These are phyloP conservation scores for Termitomyces heimii DNA, from an alignment of 768 basidiomycete genomes.

Conservation along the genomic window DNA sequence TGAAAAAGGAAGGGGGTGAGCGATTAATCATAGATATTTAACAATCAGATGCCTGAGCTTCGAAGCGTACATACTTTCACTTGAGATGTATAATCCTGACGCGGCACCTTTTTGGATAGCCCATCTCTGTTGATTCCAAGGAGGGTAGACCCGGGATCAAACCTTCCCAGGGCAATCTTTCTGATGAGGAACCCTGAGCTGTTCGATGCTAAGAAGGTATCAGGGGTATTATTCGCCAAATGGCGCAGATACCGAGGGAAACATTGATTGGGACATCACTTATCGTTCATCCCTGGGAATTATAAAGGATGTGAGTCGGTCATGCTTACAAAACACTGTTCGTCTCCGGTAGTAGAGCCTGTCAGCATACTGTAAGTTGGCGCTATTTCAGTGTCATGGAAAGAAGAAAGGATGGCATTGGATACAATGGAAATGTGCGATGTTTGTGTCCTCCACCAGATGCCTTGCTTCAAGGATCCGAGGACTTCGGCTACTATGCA, in stretches of 20 bases:
- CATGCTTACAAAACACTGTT: constrained; percentile 8
- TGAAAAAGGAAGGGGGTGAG: neutral
- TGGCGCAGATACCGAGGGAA: neutral
- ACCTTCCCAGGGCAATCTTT: neutral
- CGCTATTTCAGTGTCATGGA: neutral
- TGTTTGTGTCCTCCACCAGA: constrained; percentile 14
- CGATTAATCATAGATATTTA: neutral
- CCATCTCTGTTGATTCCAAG: neutral
- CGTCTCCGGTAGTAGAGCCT: neutral
- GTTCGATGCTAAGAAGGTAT: neutral
- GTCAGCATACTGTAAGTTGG: neutral
- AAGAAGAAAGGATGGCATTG: neutral
- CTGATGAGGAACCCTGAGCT: neutral
- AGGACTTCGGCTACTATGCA: constrained; percentile 34
- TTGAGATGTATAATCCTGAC: neutral
- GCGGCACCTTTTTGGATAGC: neutral
- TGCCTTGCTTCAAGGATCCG: constrained; percentile 23
- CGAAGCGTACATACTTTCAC: neutral
- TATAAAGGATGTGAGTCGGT: constrained; percentile 3
- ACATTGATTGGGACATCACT: neutral
- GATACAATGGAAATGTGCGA: neutral
- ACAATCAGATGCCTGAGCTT: neutral
- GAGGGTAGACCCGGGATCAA: neutral
- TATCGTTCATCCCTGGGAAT: neutral
- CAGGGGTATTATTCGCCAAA: neutral